Percentiles rank a stretch among this genome's conserved stretches.
phyloP scores from a whole-genome alignment of 116 monocot species.

The Thalassia testudinum region DNA sequence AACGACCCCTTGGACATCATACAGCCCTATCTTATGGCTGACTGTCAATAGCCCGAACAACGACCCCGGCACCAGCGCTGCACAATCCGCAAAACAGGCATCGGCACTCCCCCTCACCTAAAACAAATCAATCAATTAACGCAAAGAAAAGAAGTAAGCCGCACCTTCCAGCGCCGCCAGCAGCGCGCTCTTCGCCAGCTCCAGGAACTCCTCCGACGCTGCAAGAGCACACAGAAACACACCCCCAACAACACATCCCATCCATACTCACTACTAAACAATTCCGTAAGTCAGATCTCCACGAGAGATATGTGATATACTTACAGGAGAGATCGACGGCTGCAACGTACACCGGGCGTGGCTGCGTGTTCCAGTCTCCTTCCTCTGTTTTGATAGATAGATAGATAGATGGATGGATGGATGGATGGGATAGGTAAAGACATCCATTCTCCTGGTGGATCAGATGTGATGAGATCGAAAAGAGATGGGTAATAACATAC shows the following conservation, averaged over 20 bases:
- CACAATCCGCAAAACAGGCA: slow-evolving; percentile 6
- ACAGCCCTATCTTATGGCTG: slow-evolving; percentile 92
- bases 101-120: not conserved
- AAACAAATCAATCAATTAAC: not conserved
- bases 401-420: too few relatives aligned
- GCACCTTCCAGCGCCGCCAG: slow-evolving; percentile 81
- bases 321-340: slow-evolving; percentile 88
- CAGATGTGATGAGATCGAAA: not conserved
- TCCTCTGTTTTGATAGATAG: too few relatives aligned
- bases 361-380: slow-evolving; percentile 12
- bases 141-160: not conserved
- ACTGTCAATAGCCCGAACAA: slow-evolving; percentile 88
- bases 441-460: too few relatives aligned
- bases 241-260: not conserved
- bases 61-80: slow-evolving; percentile 93
- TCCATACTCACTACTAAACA: not conserved
- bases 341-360: slow-evolving; percentile 84
- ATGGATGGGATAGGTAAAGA: too few relatives aligned
- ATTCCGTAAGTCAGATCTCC: not conserved
- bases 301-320: not conserved
- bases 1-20: slow-evolving; percentile 96
- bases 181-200: slow-evolving; percentile 77
- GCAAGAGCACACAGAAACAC: slow-evolving; percentile 8
- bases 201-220: slow-evolving; percentile 89
- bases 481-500: too few relatives aligned